Evolutionary conservation across 352 stramenopile species (phyloP).

Genomic region (Halophytophthora batemanensis): DNA sequence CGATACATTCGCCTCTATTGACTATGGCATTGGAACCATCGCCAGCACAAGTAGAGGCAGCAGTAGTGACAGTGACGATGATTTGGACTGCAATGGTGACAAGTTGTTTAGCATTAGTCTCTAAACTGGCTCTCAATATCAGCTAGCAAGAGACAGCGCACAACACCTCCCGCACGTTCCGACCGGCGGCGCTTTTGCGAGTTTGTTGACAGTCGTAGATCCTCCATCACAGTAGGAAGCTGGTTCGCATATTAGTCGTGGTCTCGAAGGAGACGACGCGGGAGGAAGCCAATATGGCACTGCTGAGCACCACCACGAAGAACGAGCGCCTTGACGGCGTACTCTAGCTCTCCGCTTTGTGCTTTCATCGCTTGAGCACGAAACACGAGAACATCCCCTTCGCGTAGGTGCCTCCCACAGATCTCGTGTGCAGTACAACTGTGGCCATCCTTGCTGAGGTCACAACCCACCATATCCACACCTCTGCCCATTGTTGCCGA

Average conservation of each 20-base stretch:
- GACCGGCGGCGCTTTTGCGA: slow-evolving; percentile 1
- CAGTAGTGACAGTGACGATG: background rate
- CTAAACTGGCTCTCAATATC: slow-evolving; percentile 6
- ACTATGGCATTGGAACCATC: background rate
- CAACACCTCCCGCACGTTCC: background rate
- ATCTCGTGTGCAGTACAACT: background rate
- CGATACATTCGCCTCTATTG: background rate
- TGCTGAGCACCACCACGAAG: background rate
- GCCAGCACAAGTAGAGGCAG: no score
- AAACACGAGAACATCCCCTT: slow-evolving; percentile 1
- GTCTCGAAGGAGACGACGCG: background rate
- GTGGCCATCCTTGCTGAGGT: background rate
- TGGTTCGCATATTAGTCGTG: background rate
- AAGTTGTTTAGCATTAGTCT: slow-evolving; percentile 2
- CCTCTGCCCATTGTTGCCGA: background rate
- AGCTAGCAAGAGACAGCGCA: slow-evolving; percentile 1
- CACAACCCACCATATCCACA: background rate
- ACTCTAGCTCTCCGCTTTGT: background rate
- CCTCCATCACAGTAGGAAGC: background rate
- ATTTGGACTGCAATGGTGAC: background rate
- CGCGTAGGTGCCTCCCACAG: background rate
- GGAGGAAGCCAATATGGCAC: background rate
- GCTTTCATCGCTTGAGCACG: background rate
- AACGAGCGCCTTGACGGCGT: background rate
- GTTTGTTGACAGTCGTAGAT: background rate